These are phyloP conservation scores for Cryptococcus sp. DNA, from an alignment of 1,284 basidiomycete genomes.

Conservation along the genomic window DNA sequence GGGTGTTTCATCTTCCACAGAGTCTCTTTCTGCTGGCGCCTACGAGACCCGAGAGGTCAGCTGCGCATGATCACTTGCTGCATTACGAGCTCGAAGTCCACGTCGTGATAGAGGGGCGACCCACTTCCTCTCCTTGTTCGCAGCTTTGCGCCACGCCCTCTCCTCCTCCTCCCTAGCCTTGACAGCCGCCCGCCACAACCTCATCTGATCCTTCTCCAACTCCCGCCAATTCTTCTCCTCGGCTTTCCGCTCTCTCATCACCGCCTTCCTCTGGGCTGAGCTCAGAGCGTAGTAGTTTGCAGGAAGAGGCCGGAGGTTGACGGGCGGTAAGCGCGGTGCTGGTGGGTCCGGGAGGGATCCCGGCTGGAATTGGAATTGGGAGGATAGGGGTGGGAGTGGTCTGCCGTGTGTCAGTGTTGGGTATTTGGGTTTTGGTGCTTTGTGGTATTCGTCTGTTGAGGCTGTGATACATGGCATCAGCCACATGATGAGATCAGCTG, in stretches of 20 bases:
- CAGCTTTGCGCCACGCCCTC: slow-evolving; percentile 13
- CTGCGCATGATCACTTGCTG: background rate
- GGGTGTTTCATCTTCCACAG: slow-evolving; percentile 21
- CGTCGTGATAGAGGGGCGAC: background rate
- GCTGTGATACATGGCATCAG: too few relatives aligned
- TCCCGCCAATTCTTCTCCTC: slow-evolving; percentile 19
- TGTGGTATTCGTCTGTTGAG: too few relatives aligned
- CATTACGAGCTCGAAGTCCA: background rate
- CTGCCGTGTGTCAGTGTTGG: background rate
- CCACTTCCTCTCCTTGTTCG: slow-evolving; percentile 16
- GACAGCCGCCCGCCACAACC: slow-evolving; percentile 14
- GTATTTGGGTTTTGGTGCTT: too few relatives aligned
- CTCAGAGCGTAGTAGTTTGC: slow-evolving; percentile 6
- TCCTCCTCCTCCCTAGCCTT: slow-evolving; percentile 20
- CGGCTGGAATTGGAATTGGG: background rate
- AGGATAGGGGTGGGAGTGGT: background rate
- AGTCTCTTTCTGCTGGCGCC: slow-evolving; percentile 11
- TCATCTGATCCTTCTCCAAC: slow-evolving; percentile 23
- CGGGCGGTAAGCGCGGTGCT: background rate
- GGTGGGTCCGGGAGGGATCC: background rate
- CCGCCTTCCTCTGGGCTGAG: slow-evolving; percentile 2
- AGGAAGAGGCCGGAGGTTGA: slow-evolving; percentile 8
- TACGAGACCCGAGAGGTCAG: background rate
- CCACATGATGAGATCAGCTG: too few relatives aligned
- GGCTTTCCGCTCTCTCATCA: slow-evolving; percentile 10